phyloP scores from a whole-genome alignment of 495 filamentous ascomycete genomes.

The Cudoniella acicularis region DNA sequence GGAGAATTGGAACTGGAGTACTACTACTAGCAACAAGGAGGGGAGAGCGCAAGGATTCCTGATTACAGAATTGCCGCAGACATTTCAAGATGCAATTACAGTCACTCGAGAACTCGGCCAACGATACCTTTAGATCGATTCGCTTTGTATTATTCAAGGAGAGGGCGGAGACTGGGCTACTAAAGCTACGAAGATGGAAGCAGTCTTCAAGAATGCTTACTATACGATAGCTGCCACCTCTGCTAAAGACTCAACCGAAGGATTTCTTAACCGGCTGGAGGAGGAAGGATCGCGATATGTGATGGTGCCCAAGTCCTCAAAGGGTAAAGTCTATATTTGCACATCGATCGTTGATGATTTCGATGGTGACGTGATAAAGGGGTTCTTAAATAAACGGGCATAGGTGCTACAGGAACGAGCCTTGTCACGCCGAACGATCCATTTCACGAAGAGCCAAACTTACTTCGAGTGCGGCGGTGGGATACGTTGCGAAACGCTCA shows the following conservation, averaged over 20 bases:
- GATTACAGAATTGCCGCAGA: not conserved
- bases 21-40: not conserved
- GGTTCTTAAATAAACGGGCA: slow-evolving; percentile 30
- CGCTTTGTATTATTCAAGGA: slow-evolving; percentile 34
- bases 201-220: slow-evolving; percentile 32
- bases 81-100: slow-evolving; percentile 8
- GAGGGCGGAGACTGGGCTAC: slow-evolving; percentile 30
- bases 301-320: not conserved
- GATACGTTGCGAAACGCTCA: slow-evolving; percentile 26
- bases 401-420: slow-evolving; percentile 43
- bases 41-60: not conserved
- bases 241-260: slow-evolving; percentile 21
- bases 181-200: slow-evolving; percentile 34
- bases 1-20: too few species aligned
- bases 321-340: slow-evolving; percentile 14
- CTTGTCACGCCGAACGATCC: slow-evolving; percentile 37
- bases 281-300: not conserved
- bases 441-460: slow-evolving; percentile 35
- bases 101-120: slow-evolving; percentile 6
- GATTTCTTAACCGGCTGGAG: slow-evolving; percentile 22
- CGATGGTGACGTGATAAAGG: slow-evolving; percentile 28
- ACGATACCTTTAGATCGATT: slow-evolving; percentile 14
- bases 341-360: slow-evolving; percentile 32
- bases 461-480: slow-evolving; percentile 42
- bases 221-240: slow-evolving; percentile 34